Conservation (phyloP, 805 yeast genomes). For the Yamadazyma paraphyllophila region DNA sequence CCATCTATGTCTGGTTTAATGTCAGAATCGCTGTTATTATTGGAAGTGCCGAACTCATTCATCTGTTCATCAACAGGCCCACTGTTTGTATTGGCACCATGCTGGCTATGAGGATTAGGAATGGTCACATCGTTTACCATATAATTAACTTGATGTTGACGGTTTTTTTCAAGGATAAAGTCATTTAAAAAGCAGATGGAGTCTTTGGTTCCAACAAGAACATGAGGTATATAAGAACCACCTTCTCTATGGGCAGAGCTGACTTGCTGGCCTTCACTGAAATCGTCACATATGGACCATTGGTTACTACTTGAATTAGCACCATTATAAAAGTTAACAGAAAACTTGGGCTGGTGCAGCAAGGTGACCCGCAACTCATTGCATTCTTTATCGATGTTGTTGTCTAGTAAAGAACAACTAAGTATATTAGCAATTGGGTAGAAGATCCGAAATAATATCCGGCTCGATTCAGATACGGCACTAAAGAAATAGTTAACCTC, state of each 20-base stretch:
- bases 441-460: constrained; percentile 69
- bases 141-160: constrained; percentile 14
- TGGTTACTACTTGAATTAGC: constrained; percentile 54
- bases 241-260: constrained; percentile 57
- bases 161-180: constrained; percentile 45
- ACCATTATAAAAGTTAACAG: constrained; percentile 67
- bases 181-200: constrained; percentile 54
- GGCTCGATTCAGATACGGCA: constrained; percentile 65
- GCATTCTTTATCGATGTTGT: constrained; percentile 37
- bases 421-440: constrained; percentile 62
- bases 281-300: constrained; percentile 83
- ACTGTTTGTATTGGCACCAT: too few relatives aligned
- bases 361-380: constrained; percentile 50
- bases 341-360: constrained; percentile 69
- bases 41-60: background rate
- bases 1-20: background rate
- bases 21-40: constrained; percentile 11
- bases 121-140: constrained; percentile 9
- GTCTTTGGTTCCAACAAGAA: constrained; percentile 54
- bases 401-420: constrained; percentile 56
- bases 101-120: background rate
- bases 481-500: constrained; percentile 78
- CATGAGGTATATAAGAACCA: constrained; percentile 63
- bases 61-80: background rate
- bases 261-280: constrained; percentile 81